These are phyloP conservation scores for Colletotrichum cordylinicola DNA, from an alignment of 2,329 filamentous ascomycete species.

Conservation along the genomic window DNA sequence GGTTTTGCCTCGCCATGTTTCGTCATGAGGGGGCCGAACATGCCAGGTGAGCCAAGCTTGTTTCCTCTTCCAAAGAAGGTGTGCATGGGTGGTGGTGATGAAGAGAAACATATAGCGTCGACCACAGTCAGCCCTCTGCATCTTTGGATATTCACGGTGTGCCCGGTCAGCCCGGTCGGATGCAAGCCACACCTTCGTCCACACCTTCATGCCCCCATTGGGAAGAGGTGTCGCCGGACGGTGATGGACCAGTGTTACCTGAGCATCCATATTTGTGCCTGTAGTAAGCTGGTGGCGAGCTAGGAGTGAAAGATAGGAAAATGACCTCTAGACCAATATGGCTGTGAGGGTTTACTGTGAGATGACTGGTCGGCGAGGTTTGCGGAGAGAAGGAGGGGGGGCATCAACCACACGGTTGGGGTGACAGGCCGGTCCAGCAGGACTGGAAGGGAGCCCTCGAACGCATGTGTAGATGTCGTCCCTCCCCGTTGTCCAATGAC, in stretches of 20 bases:
- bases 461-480: neutral
- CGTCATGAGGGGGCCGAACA: neutral
- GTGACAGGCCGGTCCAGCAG: neutral
- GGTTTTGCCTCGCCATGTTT: neutral
- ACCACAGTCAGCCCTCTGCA: neutral
- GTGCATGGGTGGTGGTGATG: neutral
- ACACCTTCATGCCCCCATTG: neutral
- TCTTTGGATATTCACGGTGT: neutral
- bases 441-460: neutral
- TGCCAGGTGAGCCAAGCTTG: neutral
- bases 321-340: neutral
- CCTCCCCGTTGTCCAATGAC: neutral
- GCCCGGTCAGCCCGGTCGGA: conserved; percentile 9
- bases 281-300: neutral
- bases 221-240: neutral
- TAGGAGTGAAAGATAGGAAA: neutral
- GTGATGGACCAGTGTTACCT: neutral
- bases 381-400: neutral
- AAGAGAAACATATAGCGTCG: neutral
- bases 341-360: neutral
- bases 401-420: neutral
- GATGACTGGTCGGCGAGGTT: neutral
- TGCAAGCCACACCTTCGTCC: neutral
- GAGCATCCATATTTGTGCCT: neutral
- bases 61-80: neutral